Base-by-base conservation (phyloP, 2,329 filamentous ascomycete species). In the Xylariales sp. region DNA sequence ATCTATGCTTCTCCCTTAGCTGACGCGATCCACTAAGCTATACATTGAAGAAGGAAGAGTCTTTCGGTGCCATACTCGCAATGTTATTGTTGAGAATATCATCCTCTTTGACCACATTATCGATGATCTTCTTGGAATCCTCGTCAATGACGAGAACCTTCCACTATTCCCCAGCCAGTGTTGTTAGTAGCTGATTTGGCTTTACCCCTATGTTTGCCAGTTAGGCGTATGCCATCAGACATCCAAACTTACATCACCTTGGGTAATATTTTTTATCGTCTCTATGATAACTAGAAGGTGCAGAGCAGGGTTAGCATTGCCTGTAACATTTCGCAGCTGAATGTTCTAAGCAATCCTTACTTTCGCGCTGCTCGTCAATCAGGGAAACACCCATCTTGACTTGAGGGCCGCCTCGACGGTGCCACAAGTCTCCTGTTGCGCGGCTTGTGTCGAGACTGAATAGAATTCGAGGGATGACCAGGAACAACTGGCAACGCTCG, bases 51-150 rank as follows among this genome's bases (percentile, higher is more conserved):
- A 35, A 13, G 38, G 20, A 45, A 41, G 35, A 40, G 29, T 34
- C 38, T 35, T 8, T n/a, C n/a, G n/a, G 43, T 25, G 44, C 53
- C 83, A 59, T 75, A 95, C 90, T 95, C 50, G 90, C 91, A 63
- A 98, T 87, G 61, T 95, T 95, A 65, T 89, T 81, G 60, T 95
- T 94, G 66, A 98, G 83, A 50, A 98, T 94, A 56, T 96, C 88
- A 78, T 98, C 91, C 70, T 96, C 86, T 55, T 88, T 91, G 59
- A 91, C 79, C 32, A 88, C 85, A 71, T 91, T 95, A 65, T 95
- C 84, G 53, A 98, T 76, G 52, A 98, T 77, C 62, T 85, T 90
- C 60, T 83, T 83, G 59, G 88, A 90, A 40, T 72, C 74, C 50
- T 87, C 82, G 66, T 98, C 93, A 54, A 96, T 72, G 37, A 98